Percentiles rank a stretch among this genome's conserved stretches.
Evolutionary conservation across 768 basidiomycete genomes (phyloP).

Genomic region (Hericium erinaceus): DNA sequence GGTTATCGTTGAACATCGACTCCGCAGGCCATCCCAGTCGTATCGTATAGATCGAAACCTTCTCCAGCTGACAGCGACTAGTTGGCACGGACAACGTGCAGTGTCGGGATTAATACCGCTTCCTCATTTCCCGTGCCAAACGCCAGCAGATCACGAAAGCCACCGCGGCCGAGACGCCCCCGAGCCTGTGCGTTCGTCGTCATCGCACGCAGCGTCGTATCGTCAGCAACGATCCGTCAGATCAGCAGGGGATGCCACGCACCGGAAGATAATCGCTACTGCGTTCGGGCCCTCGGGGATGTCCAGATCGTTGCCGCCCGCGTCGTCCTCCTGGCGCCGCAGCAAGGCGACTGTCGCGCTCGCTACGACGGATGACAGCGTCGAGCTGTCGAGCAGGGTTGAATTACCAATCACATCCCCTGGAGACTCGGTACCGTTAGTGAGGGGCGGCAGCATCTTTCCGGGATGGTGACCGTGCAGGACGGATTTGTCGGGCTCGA

Average conservation of each 20-base stretch:
- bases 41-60: too few species aligned
- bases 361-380: not conserved
- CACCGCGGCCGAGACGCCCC: constrained; percentile 16
- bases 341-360: not conserved
- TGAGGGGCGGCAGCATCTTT: constrained; percentile 1
- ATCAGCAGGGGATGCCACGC: constrained; percentile 3
- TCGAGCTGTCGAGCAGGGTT: not conserved
- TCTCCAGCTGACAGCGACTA: too few species aligned
- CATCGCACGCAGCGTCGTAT: not conserved
- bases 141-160: constrained; percentile 17
- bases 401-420: too few species aligned
- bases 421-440: not conserved
- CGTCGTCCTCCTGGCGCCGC: constrained; percentile 9
- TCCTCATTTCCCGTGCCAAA: constrained; percentile 14
- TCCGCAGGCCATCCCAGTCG: too few species aligned
- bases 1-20: too few species aligned
- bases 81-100: not conserved
- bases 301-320: constrained; percentile 1
- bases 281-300: constrained; percentile 24
- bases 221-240: not conserved
- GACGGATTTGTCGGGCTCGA: constrained; percentile 54
- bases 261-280: constrained; percentile 33
- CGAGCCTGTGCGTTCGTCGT: constrained; percentile 8
- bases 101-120: constrained; percentile 1
- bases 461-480: constrained; percentile 11